Evolutionary conservation across 78 protist species (phyloP), one percentile per base, ranked within the genome.

Genomic region (Dictyostelium intermedium): DNA sequence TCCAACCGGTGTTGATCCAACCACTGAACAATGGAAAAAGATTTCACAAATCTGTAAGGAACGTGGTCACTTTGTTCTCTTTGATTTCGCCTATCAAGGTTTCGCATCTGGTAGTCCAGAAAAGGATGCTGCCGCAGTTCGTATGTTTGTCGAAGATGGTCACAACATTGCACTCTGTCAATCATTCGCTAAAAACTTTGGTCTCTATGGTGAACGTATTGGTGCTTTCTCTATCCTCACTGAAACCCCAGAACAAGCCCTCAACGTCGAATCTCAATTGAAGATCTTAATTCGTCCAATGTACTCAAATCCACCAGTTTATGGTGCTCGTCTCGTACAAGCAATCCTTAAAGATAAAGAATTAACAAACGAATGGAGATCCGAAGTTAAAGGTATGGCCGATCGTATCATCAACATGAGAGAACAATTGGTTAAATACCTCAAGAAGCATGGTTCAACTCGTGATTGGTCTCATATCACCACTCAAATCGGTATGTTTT

Each of bases 61-160:
- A 83, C 85, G 92, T 87, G 45, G 84, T 11, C 98, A 81, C 60
- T 74, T 96, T 43, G 89, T 86, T 4, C 56, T 98, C 96, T 91
- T 99, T 76, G 99, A 99, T 96, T 47, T 77, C 34, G 99, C 99
- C 30, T 99, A 99, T 97, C 99, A 99, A 93, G 99, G 99, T n/a
- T 98, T 97, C 72, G 99, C 99, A 72, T 91, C 98, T 9, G 99
- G 99, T 61, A 97, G 97, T 74, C 91, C 97, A n/a, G 99, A 91
- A 76, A 37, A 41, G 13, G 99, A 99, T 73, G 99, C 98, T 13
- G 13, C 1, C 2, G 98, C 99, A 7, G 56, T 98, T 20, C 97
- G 99, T 35, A 1, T 61, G 43, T 87, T 95, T 32, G 80, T 84
- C 0, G 37, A 30, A 6, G 87, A 87, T 32, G 96, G 96, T 60